A percentile compares a stretch with the other conserved stretches of the same genome.
Conservation (phyloP, 2,329 filamentous ascomycete species). For the Diaporthe helianthi region DNA sequence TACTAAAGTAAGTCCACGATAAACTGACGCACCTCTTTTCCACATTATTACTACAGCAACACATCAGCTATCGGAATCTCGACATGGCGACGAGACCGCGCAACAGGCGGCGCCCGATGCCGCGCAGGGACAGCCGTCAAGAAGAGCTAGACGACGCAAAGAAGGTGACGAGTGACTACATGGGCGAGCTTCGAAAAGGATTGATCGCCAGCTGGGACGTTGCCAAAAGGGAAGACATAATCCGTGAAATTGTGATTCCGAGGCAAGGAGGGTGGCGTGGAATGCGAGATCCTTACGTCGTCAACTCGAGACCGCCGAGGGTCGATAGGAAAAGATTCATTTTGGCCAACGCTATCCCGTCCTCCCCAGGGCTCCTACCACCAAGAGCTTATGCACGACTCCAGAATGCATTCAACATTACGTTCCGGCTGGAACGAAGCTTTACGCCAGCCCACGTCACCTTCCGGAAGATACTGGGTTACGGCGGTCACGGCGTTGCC, state of each 20-base stretch:
- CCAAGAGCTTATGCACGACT: not conserved
- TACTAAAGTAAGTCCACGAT: no score
- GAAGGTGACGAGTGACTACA: not conserved
- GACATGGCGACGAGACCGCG: not conserved
- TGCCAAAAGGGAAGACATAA: not conserved
- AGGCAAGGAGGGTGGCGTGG: not conserved
- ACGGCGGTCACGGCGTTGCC: constrained; percentile 13
- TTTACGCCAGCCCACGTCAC: constrained; percentile 9
- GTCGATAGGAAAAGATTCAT: not conserved
- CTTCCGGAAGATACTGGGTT: constrained; percentile 1
- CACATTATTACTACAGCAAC: not conserved
- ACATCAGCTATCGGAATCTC: not conserved
- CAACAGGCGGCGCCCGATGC: not conserved
- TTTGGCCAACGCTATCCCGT: not conserved
- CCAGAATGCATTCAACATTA: not conserved
- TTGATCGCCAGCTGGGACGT: not conserved
- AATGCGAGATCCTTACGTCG: not conserved
- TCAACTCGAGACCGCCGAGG: not conserved
- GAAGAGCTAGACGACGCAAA: not conserved
- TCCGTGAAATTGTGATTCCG: not conserved
- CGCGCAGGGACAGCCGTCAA: not conserved
- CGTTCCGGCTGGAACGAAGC: not conserved
- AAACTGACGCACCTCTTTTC: no score
- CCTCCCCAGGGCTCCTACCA: not conserved
- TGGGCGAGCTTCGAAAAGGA: not conserved